phyloP scores from a whole-genome alignment of 1,284 basidiomycete genomes.

The Coniferiporia weirii region DNA sequence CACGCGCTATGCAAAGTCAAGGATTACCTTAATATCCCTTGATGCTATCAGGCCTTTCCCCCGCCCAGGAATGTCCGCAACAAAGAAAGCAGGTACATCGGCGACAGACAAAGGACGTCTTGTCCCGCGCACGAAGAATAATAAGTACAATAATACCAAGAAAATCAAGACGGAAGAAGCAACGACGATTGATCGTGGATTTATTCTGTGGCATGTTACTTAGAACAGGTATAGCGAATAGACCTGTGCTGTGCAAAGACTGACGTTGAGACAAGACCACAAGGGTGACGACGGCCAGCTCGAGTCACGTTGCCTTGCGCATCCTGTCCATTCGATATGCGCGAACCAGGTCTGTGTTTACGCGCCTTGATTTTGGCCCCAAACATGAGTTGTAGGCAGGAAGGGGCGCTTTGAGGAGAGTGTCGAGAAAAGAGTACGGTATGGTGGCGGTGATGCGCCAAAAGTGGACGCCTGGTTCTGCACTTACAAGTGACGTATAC shows the following conservation, averaged over 20 bases:
- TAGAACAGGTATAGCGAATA: neutral
- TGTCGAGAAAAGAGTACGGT: no score
- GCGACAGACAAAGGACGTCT: neutral
- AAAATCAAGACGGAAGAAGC: neutral
- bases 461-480: no score
- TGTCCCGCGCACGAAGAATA: neutral
- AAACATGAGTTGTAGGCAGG: no score
- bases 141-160: neutral
- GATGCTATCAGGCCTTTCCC: conserved; percentile 38
- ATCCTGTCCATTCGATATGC: no score
- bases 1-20: neutral
- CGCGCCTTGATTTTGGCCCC: no score
- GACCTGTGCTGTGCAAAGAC: neutral
- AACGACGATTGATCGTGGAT: neutral
- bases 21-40: conserved; percentile 33
- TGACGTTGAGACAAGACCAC: neutral
- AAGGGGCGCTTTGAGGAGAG: no score
- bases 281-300: neutral
- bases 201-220: neutral
- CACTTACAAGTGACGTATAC: no score
- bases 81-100: conserved; percentile 23
- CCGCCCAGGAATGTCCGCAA: conserved; percentile 33
- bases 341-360: no score
- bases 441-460: no score
- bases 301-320: neutral